Conservation (phyloP, 495 filamentous ascomycete genomes). For the Chlorociboria aeruginascens region DNA sequence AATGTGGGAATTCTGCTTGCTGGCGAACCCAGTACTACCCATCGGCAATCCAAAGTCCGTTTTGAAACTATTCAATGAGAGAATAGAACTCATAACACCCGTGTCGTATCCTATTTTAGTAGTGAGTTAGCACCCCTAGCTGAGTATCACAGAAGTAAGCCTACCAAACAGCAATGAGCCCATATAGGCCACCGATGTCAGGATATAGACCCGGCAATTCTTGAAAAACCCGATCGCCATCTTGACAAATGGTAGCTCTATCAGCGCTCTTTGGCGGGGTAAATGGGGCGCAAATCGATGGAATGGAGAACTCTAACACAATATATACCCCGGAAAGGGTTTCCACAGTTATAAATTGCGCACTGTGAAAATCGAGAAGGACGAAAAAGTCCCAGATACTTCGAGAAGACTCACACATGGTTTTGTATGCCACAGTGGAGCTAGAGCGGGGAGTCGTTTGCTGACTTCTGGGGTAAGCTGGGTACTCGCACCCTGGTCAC, state of each 20-base stretch:
- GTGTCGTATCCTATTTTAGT: constrained; percentile 33
- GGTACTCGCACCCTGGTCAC: neutral
- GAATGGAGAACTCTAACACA: neutral
- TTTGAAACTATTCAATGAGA: constrained; percentile 43
- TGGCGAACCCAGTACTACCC: constrained; percentile 17
- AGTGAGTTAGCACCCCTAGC: neutral
- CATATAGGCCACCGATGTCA: constrained; percentile 40
- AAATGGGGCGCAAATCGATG: neutral
- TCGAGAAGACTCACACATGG: neutral
- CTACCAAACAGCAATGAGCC: constrained; percentile 42
- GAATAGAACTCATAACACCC: constrained; percentile 45
- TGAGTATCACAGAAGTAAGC: neutral
- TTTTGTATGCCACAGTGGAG: neutral
- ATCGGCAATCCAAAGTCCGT: constrained; percentile 31
- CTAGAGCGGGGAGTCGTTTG: neutral
- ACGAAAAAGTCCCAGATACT: neutral
- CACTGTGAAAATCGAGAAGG: too few relatives aligned
- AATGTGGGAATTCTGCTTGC: constrained; percentile 28
- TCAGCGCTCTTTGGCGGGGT: neutral
- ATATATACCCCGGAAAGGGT: neutral
- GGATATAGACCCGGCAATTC: constrained; percentile 42
- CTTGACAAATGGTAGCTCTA: neutral
- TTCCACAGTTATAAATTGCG: too few relatives aligned
- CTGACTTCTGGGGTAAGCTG: neutral
- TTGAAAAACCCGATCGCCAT: constrained; percentile 22